phyloP scores from a whole-genome alignment of 1,284 basidiomycete genomes.

The Microbotryum scabiosae region DNA sequence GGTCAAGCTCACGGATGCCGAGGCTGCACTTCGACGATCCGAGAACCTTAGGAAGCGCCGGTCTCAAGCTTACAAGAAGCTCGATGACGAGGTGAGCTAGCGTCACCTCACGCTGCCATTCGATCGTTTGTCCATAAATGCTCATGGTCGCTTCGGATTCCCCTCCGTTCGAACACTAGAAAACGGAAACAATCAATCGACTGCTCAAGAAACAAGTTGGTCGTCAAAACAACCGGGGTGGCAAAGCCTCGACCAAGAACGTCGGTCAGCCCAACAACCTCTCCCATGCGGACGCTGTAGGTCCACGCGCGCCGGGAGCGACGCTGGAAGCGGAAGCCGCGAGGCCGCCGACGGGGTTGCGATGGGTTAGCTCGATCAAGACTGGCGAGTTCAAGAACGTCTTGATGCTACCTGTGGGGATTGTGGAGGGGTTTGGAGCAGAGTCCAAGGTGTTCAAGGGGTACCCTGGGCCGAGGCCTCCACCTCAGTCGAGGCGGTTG shows the following conservation, averaged over 20 bases:
- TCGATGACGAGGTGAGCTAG: conserved; percentile 26
- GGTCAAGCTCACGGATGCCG: conserved; percentile 14
- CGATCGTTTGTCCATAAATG: background rate
- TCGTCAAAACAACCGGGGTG: conserved; percentile 1
- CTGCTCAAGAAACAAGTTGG: conserved; percentile 31
- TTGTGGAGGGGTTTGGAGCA: too few relatives aligned
- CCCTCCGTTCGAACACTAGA: conserved; percentile 2
- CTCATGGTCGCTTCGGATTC: background rate
- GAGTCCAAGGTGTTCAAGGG: too few relatives aligned
- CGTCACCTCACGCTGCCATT: background rate
- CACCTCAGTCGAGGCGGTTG: too few relatives aligned
- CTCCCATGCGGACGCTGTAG: conserved; percentile 3
- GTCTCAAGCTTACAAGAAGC: conserved; percentile 26
- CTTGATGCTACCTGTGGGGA: too few relatives aligned
- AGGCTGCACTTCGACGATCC: conserved; percentile 14
- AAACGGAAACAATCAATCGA: conserved; percentile 32
- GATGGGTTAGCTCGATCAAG: conserved; percentile 18
- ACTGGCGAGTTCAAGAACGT: background rate
- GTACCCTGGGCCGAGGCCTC: too few relatives aligned
- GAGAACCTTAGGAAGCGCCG: conserved; percentile 25
- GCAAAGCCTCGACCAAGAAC: background rate
- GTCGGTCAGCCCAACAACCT: conserved; percentile 14
- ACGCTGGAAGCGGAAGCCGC: background rate
- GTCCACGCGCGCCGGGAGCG: background rate
- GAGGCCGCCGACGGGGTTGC: conserved; percentile 8